Percentiles rank a stretch among this genome's conserved stretches.
Conservation (phyloP, 352 stramenopile genomes). For the Hyaloperonospora brassicae region DNA sequence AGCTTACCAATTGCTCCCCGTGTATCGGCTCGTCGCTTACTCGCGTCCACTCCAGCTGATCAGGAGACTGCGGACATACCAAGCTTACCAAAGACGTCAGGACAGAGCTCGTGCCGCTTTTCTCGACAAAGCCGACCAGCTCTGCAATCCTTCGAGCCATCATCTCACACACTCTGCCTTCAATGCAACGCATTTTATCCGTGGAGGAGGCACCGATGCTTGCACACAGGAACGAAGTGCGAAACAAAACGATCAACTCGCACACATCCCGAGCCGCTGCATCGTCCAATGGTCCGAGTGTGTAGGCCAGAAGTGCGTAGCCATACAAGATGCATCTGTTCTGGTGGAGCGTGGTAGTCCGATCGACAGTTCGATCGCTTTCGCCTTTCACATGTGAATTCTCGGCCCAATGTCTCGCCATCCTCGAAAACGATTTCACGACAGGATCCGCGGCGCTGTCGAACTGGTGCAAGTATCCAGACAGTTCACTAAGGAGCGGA, state of each 20-base stretch:
- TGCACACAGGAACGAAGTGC: constrained; percentile 24
- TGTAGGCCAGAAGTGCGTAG: too few relatives aligned
- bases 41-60: too few relatives aligned
- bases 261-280: constrained; percentile 24
- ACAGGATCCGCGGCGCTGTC: constrained; percentile 4
- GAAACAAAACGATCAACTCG: constrained; percentile 41
- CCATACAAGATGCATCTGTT: too few relatives aligned
- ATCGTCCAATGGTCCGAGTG: constrained; percentile 12
- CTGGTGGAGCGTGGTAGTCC: too few relatives aligned
- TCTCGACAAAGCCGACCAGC: too few relatives aligned
- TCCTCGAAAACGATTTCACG: constrained; percentile 21
- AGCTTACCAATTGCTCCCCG: constrained; percentile 21
- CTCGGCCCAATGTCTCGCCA: constrained; percentile 29
- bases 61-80: too few relatives aligned
- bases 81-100: too few relatives aligned
- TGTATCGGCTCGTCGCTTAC: too few relatives aligned
- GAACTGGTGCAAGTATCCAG: constrained; percentile 27
- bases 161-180: constrained; percentile 30
- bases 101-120: too few relatives aligned
- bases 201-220: constrained; percentile 18
- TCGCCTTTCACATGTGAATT: constrained; percentile 1
- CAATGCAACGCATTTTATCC: constrained; percentile 8
- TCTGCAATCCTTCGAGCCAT: constrained; percentile 29
- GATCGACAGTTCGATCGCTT: too few relatives aligned
- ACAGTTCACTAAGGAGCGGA: constrained; percentile 31